Conservation (phyloP, 345 rosid genomes). For the Hibiscus trionum region DNA sequence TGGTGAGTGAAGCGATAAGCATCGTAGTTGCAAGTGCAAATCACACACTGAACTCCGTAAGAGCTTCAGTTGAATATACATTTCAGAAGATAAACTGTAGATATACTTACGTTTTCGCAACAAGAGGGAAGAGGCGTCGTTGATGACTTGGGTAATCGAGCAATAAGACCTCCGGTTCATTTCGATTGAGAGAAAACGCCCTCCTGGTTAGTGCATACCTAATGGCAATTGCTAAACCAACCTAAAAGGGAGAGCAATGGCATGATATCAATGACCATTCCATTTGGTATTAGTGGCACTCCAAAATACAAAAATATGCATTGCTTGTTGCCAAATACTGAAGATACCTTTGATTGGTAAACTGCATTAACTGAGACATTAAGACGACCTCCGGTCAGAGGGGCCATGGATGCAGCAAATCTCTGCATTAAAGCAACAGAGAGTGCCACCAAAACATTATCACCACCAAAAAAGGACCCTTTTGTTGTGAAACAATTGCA, state of each 20-base stretch:
- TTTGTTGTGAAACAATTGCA: background rate
- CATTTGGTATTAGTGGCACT: background rate
- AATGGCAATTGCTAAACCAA: constrained; percentile 70
- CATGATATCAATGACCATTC: background rate
- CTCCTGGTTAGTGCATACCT: constrained; percentile 77
- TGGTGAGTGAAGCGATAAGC: too few species aligned
- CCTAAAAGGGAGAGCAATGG: constrained; percentile 27
- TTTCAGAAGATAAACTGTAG: background rate
- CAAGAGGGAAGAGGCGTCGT: constrained; percentile 78
- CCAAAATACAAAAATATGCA: background rate
- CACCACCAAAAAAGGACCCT: background rate
- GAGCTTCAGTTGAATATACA: too few species aligned
- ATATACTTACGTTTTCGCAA: constrained; percentile 74
- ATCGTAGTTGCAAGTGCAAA: too few species aligned
- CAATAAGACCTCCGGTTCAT: constrained; percentile 75
- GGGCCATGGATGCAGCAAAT: constrained; percentile 91
- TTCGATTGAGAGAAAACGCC: constrained; percentile 59
- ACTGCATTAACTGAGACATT: constrained; percentile 55
- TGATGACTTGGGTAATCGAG: constrained; percentile 97
- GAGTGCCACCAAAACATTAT: background rate
- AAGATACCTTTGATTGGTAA: constrained; percentile 58
- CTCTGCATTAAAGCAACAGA: constrained; percentile 40
- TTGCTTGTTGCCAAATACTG: background rate
- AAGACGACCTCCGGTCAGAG: constrained; percentile 87
- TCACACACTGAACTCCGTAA: background rate